Conservation (phyloP, 2,329 filamentous ascomycete species). For the Fonsecaea multimorphosa region DNA sequence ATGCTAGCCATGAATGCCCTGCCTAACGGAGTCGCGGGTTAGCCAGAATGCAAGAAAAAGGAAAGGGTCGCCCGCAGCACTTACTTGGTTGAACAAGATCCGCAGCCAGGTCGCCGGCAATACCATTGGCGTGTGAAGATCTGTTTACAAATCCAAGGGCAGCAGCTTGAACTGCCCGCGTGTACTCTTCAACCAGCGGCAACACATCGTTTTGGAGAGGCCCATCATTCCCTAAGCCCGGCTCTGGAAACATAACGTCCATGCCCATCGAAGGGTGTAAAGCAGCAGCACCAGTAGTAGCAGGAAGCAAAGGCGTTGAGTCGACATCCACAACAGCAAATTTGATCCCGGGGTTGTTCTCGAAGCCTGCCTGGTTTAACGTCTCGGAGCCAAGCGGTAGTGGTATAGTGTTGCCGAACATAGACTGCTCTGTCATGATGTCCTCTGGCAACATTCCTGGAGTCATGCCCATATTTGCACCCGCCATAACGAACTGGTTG, state of each 20-base stretch:
- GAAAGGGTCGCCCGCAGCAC: background rate
- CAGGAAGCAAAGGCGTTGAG: conserved; percentile 7
- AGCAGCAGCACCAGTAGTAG: background rate
- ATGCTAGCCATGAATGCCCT: conserved; percentile 27
- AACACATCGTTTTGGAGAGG: conserved; percentile 30
- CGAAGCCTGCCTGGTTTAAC: conserved; percentile 11
- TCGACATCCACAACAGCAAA: conserved; percentile 31
- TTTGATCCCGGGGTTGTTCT: conserved; percentile 17
- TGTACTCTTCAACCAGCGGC: conserved; percentile 31
- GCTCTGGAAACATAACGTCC: conserved; percentile 10
- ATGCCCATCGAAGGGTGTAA: conserved; percentile 8
- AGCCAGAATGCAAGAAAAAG: background rate
- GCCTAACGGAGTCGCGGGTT: conserved; percentile 14
- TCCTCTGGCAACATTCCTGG: conserved; percentile 14
- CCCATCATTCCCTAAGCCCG: conserved; percentile 8
- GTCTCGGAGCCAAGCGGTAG: conserved; percentile 13
- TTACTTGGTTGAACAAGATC: conserved; percentile 30
- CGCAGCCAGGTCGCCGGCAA: conserved; percentile 13
- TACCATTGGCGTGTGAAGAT: conserved; percentile 10
- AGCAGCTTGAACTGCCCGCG: conserved; percentile 19
- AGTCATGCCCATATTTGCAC: conserved; percentile 10
- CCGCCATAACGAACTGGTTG: conserved; percentile 13
- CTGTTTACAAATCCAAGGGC: conserved; percentile 13
- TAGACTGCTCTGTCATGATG: conserved; percentile 20
- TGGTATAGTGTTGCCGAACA: conserved; percentile 15